A percentile compares a stretch with the other conserved stretches of the same genome.
Conservation (phyloP, 2,329 filamentous ascomycete species). For the Aspergillus ibericus region DNA sequence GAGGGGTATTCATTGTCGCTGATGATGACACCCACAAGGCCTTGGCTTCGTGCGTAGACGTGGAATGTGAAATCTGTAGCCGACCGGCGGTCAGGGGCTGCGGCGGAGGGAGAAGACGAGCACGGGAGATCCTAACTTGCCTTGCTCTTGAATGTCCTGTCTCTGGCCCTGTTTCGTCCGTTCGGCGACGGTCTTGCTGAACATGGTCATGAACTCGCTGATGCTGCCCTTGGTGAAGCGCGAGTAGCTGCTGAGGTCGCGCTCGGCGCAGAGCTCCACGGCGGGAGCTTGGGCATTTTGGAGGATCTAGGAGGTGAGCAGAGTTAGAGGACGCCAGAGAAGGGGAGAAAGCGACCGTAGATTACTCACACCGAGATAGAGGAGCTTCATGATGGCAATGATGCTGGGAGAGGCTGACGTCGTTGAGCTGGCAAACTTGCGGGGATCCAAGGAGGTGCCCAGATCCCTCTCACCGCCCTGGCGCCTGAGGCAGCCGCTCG, state of each 20-base stretch:
- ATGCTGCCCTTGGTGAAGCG: slow-evolving; percentile 69
- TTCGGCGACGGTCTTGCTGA: slow-evolving; percentile 84
- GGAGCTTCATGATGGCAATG: slow-evolving; percentile 71
- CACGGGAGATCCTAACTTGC: slow-evolving; percentile 21
- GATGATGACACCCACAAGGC: slow-evolving; percentile 74
- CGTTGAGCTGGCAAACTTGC: slow-evolving; percentile 8
- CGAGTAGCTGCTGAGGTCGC: slow-evolving; percentile 73
- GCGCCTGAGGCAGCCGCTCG: not conserved
- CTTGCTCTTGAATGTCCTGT: slow-evolving; percentile 69
- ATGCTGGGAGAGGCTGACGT: slow-evolving; percentile 15
- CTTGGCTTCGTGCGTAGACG: slow-evolving; percentile 69
- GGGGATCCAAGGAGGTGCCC: not conserved
- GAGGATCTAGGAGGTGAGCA: slow-evolving; percentile 60
- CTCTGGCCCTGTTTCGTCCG: slow-evolving; percentile 76
- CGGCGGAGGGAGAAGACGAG: not conserved
- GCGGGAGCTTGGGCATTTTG: slow-evolving; percentile 76
- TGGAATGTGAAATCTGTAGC: slow-evolving; percentile 57
- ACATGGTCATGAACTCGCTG: slow-evolving; percentile 76
- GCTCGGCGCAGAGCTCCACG: slow-evolving; percentile 73
- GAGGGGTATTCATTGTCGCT: slow-evolving; percentile 73
- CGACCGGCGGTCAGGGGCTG: slow-evolving; percentile 7
- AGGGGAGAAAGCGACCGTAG: slow-evolving; percentile 6
- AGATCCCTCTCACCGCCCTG: slow-evolving; percentile 4
- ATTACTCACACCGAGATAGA: slow-evolving; percentile 76
- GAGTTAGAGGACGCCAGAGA: not conserved